These are phyloP conservation scores for Poa pratensis DNA, from an alignment of 176 grass and related monocot species.

Conservation along the genomic window DNA sequence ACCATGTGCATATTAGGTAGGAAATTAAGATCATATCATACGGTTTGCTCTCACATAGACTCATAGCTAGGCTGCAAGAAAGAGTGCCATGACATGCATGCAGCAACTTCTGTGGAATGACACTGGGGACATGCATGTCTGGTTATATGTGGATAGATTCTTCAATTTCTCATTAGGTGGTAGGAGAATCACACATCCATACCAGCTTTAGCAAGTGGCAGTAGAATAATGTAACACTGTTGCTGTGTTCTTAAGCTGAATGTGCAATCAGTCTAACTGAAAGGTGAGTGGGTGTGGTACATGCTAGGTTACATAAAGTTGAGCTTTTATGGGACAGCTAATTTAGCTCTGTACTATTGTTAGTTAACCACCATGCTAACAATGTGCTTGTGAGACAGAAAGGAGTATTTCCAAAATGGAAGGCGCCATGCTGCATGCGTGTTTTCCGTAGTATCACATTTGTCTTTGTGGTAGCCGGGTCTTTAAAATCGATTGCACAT, in stretches of 20 bases:
- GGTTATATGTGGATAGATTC: not conserved
- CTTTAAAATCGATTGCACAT: not conserved
- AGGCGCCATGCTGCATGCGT: not conserved
- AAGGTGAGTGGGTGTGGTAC: not conserved
- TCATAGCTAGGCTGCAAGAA: slow-evolving; percentile 22
- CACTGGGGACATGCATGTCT: slow-evolving; percentile 26
- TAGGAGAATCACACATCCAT: slow-evolving; percentile 30
- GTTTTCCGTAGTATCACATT: not conserved
- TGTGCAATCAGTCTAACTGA: not conserved
- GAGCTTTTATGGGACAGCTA: not conserved
- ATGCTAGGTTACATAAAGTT: not conserved
- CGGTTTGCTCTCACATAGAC: not conserved
- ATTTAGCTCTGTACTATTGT: not conserved
- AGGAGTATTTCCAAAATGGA: not conserved
- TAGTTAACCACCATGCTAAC: not conserved
- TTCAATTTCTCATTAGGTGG: slow-evolving; percentile 12
- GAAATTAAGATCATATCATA: slow-evolving; percentile 46
- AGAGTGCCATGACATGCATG: not conserved
- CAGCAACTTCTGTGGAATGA: slow-evolving; percentile 13
- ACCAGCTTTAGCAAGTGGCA: slow-evolving; percentile 39
- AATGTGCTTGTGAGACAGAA: not conserved
- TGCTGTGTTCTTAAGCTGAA: slow-evolving; percentile 31
- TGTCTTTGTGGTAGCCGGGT: not conserved
- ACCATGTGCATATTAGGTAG: slow-evolving; percentile 55
- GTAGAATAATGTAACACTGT: slow-evolving; percentile 16